Evolutionary conservation across 2,329 filamentous ascomycete species (phyloP).

Genomic region (Bipolaris victoriae): DNA sequence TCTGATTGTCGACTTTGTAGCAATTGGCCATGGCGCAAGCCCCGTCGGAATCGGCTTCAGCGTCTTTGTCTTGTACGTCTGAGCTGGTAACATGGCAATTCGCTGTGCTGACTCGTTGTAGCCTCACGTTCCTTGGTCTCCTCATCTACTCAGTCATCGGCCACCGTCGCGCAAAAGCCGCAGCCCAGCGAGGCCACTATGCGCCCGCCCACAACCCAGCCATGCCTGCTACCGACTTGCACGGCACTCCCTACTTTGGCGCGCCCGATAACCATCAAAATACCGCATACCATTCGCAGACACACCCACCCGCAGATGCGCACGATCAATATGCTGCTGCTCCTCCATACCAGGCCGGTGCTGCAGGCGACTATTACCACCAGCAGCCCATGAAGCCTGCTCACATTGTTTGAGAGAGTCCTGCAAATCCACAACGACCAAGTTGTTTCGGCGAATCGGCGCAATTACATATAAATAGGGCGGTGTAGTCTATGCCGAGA

Average conservation of each 20-base stretch:
- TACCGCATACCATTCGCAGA: constrained; percentile 36
- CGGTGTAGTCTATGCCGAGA: not conserved
- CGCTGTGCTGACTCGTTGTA: constrained; percentile 23
- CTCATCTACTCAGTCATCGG: constrained; percentile 50
- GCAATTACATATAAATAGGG: not conserved
- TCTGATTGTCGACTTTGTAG: constrained; percentile 42
- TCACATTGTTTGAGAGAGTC: constrained; percentile 29
- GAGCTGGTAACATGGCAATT: not conserved
- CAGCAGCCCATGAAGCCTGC: constrained; percentile 37
- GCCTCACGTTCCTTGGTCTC: constrained; percentile 46
- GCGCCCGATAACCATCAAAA: constrained; percentile 29
- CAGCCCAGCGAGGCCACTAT: constrained; percentile 42
- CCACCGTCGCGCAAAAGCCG: constrained; percentile 47
- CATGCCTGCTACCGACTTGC: constrained; percentile 16
- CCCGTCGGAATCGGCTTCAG: constrained; percentile 34
- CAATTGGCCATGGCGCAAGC: constrained; percentile 28
- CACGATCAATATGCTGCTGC: constrained; percentile 26
- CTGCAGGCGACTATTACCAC: constrained; percentile 33
- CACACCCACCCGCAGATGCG: constrained; percentile 20
- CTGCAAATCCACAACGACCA: not conserved
- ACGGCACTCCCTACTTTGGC: constrained; percentile 26
- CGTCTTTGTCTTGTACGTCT: constrained; percentile 45
- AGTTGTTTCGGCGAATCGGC: not conserved
- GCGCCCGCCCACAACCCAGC: constrained; percentile 41
- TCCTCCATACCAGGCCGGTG: constrained; percentile 27